Base-by-base conservation (phyloP, 2,329 filamentous ascomycete species). In the Fonsecaea monophora region DNA sequence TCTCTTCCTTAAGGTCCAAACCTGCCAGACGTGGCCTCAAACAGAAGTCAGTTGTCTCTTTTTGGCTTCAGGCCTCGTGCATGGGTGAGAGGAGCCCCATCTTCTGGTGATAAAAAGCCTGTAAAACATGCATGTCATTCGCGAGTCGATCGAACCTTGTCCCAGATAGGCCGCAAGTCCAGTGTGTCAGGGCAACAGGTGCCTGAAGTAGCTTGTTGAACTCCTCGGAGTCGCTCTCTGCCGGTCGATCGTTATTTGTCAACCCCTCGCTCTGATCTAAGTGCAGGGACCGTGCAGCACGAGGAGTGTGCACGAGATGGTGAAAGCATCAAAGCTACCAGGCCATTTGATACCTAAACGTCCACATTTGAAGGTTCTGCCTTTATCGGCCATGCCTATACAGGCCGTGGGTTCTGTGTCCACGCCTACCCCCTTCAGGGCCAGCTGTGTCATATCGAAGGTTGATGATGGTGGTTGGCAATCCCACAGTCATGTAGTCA, bases 21-120 rank as follows among this genome's bases (percentile, higher is more conserved):
- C 6, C 18, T 25, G 10, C 45, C 15, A 30, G 21, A 21, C 45
- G 10, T 50, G 18, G 10, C 45, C 45, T 50, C 45, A 50, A 25
- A 50, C 21, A 50, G 45, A 50, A 50, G 45, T 30, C 45, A 50
- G 45, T 12, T 30, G 45, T 50, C 45, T 18, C 21, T 30, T 50
- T 50, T 21, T 25, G 45, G 45, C 45, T 25, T 25, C 21, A 13
- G 18, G 18, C 8, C 21, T 50, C 7, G 9, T 12, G 42, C 18
- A 50, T 30, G 18, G 45, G 4, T 3, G 18, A 18, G 25, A 13
- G 45, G 45, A 25, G 21, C 18, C 45, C 45, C 9, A 21, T 25
- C 5, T 13, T 50, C 12, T 18, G 30, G 45, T 6, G 12, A 50
- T 5, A 1, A 50, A 13, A 50, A 50, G 45, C 45, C 18, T 6